These are phyloP conservation scores for Zymoseptoria ardabiliae DNA, from an alignment of 2,329 filamentous ascomycete genomes.

Conservation along the genomic window DNA sequence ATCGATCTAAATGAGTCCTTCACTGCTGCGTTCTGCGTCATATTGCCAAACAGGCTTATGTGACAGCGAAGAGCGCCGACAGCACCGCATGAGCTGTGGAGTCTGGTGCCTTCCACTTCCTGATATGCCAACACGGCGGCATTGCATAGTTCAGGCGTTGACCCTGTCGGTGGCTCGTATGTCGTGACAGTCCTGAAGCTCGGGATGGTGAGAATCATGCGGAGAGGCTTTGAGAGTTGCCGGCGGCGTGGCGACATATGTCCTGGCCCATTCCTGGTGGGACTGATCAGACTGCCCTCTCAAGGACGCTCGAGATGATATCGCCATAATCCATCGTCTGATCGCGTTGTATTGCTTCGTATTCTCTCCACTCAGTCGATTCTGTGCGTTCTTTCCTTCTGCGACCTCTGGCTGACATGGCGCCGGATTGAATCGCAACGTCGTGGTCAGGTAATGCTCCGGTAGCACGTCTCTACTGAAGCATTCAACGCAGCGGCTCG, in stretches of 20 bases:
- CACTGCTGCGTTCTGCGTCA: background rate
- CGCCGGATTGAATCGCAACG: constrained; percentile 14
- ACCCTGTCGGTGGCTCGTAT: background rate
- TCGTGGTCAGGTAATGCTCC: constrained; percentile 12
- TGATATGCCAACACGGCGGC: background rate
- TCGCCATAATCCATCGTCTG: background rate
- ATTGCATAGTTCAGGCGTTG: background rate
- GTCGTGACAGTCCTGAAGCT: background rate
- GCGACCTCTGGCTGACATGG: background rate
- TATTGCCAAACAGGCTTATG: background rate
- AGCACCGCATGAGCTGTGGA: background rate
- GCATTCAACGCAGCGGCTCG: constrained; percentile 17
- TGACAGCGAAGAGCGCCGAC: background rate
- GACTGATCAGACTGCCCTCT: background rate
- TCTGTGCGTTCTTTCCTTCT: background rate
- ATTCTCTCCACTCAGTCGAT: background rate
- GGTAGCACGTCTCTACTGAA: constrained; percentile 14
- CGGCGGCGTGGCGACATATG: background rate
- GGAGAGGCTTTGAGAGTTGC: background rate
- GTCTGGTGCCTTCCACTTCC: background rate
- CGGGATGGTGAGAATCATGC: background rate
- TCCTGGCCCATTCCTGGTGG: background rate
- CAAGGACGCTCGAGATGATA: background rate
- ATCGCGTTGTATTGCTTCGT: background rate
- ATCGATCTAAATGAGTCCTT: background rate